Evolutionary conservation across 352 stramenopile genomes (phyloP).

Genomic region (Pythium scleroteichum): DNA sequence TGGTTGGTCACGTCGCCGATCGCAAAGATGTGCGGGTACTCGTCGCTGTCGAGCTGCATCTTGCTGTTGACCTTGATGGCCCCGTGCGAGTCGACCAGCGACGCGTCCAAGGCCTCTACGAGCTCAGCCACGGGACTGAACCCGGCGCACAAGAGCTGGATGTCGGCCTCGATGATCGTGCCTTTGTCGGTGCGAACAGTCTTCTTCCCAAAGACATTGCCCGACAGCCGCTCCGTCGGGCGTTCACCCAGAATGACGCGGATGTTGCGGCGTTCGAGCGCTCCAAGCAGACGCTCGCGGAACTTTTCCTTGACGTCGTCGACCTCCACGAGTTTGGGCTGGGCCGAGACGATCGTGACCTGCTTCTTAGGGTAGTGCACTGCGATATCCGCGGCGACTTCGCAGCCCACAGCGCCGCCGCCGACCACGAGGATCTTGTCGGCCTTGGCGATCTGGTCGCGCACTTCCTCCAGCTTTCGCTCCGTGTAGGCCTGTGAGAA

Average conservation of each 20-base stretch:
- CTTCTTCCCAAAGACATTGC: conserved; percentile 39
- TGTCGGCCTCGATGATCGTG: conserved; percentile 54
- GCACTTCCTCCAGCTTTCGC: conserved; percentile 33
- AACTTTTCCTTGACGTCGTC: conserved; percentile 56
- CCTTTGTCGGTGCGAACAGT: conserved; percentile 50
- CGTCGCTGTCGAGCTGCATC: conserved; percentile 43
- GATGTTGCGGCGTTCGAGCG: conserved; percentile 43
- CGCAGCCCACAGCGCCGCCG: conserved; percentile 53
- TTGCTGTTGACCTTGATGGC: conserved; percentile 48
- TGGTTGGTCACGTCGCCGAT: conserved; percentile 56
- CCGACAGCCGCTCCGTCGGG: conserved; percentile 38
- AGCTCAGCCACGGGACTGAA: conserved; percentile 38
- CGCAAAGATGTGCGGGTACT: conserved; percentile 52
- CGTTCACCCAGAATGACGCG: conserved; percentile 59
- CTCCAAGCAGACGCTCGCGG: conserved; percentile 31
- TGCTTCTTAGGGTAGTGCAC: conserved; percentile 52
- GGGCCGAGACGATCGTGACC: conserved; percentile 54
- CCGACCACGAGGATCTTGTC: conserved; percentile 57
- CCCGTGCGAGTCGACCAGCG: conserved; percentile 37
- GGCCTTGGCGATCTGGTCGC: conserved; percentile 36
- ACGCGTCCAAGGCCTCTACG: conserved; percentile 34
- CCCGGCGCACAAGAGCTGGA: conserved; percentile 51
- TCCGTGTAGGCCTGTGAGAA: conserved; percentile 30
- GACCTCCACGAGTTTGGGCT: conserved; percentile 35
- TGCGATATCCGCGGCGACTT: conserved; percentile 65